A percentile compares a stretch with the other conserved stretches of the same genome.
phyloP scores from a whole-genome alignment of 176 grass and related monocot species.

The Carex parvula region DNA sequence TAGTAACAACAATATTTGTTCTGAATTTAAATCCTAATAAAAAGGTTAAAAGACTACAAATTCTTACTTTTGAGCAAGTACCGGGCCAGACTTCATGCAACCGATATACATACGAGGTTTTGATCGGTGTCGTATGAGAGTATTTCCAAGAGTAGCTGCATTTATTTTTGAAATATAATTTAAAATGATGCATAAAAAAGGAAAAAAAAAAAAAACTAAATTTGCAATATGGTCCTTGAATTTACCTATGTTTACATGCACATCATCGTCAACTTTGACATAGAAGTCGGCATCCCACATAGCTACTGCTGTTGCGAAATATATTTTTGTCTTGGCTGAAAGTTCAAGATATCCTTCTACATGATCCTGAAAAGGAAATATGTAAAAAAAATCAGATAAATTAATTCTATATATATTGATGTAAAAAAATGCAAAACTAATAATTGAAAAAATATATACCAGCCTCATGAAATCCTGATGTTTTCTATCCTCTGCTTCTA shows the following conservation, averaged over 20 bases:
- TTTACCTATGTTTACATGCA: conserved; percentile 97
- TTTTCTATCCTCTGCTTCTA: conserved; percentile 76
- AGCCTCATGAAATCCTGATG: conserved; percentile 84
- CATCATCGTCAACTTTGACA: conserved; percentile 90
- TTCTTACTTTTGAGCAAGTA: conserved; percentile 88
- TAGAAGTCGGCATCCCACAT: conserved; percentile 97
- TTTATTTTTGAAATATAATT: neutral
- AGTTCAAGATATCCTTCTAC: conserved; percentile 91
- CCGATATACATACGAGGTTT: conserved; percentile 79
- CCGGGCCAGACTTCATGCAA: conserved; percentile 94
- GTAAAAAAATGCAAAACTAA: neutral
- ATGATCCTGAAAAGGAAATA: conserved; percentile 57
- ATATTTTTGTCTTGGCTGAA: conserved; percentile 76
- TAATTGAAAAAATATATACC: conserved; percentile 38
- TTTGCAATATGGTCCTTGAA: neutral
- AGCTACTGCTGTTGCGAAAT: conserved; percentile 66
- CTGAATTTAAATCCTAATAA: neutral
- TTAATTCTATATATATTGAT: neutral
- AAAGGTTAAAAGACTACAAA: neutral
- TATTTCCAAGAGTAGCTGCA: conserved; percentile 80
- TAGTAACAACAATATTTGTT: neutral
- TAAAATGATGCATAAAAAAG: neutral
- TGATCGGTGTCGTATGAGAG: conserved; percentile 51
- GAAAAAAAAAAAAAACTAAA: neutral
- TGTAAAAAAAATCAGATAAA: conserved; percentile 2